Conservation (phyloP, 2,329 filamentous ascomycete species). For the Bipolaris oryzae region DNA sequence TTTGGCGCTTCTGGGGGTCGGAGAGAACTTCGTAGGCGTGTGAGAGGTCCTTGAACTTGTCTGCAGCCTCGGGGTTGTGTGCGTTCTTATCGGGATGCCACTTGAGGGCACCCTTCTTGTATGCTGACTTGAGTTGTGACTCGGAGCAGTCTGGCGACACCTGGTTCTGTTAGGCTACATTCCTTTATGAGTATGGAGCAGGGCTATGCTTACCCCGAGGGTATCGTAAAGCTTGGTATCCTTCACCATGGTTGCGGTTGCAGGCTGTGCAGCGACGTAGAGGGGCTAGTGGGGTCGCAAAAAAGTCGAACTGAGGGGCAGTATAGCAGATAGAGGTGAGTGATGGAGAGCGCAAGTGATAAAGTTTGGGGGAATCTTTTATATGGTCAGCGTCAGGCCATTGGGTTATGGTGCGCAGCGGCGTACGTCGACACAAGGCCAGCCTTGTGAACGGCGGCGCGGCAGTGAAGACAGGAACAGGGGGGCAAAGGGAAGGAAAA, state of each 20-base stretch:
- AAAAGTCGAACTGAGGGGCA: constrained; percentile 26
- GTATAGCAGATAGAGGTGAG: constrained; percentile 12
- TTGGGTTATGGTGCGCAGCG: constrained; percentile 19
- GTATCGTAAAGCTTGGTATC: constrained; percentile 80
- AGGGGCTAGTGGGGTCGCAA: constrained; percentile 37
- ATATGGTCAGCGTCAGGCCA: constrained; percentile 26
- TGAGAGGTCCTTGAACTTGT: constrained; percentile 98
- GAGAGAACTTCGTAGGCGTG: constrained; percentile 95
- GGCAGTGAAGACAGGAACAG: constrained; percentile 9
- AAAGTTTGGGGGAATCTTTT: constrained; percentile 6
- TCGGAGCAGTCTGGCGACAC: constrained; percentile 81
- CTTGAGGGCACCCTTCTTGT: constrained; percentile 82
- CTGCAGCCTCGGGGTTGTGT: constrained; percentile 88
- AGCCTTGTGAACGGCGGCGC: constrained; percentile 24
- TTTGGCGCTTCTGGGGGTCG: constrained; percentile 84
- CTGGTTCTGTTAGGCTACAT: constrained; percentile 54
- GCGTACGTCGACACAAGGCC: constrained; percentile 16
- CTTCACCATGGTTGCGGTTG: constrained; percentile 69
- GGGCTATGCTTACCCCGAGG: constrained; percentile 68
- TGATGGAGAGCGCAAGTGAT: constrained; percentile 12
- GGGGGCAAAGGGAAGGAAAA: constrained; percentile 11
- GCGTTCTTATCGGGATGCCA: constrained; percentile 95
- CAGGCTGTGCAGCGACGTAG: constrained; percentile 14
- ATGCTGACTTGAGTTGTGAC: constrained; percentile 86
- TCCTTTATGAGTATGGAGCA: background rate